Evolutionary conservation across 345 rosid species (phyloP).

Genomic region (Hibiscus tridactylites): DNA sequence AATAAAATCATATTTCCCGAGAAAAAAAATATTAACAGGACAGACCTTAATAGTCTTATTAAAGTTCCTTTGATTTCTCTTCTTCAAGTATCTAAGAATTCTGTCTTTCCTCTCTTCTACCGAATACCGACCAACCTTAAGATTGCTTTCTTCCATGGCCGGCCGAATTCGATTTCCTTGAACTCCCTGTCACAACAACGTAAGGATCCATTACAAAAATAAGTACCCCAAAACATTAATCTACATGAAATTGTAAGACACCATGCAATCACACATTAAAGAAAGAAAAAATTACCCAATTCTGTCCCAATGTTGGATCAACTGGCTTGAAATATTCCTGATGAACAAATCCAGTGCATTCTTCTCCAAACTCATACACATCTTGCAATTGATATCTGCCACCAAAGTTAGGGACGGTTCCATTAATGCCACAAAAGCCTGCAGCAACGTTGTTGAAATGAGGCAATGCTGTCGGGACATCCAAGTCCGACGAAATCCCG

Average conservation of each 20-base stretch:
- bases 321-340: constrained; percentile 36
- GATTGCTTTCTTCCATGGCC: constrained; percentile 27
- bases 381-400: constrained; percentile 26
- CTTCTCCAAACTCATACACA: constrained; percentile 30
- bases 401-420: constrained; percentile 19
- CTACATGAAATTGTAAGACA: not conserved
- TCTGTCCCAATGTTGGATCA: constrained; percentile 27
- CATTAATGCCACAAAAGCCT: constrained; percentile 16
- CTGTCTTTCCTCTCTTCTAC: constrained; percentile 79
- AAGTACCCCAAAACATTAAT: not conserved
- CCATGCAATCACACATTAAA: not conserved
- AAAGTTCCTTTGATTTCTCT: constrained; percentile 88
- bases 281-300: constrained; percentile 26
- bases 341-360: constrained; percentile 35
- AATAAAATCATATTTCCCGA: no score
- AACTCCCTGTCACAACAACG: constrained; percentile 24
- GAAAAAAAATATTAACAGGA: no score
- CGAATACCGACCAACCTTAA: constrained; percentile 66
- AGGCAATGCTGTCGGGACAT: constrained; percentile 25
- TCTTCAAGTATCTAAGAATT: constrained; percentile 76
- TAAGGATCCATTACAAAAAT: not conserved
- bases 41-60: constrained; percentile 88
- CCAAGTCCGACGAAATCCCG: constrained; percentile 30
- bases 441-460: constrained; percentile 4
- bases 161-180: constrained; percentile 30